phyloP scores from a whole-genome alignment of 768 basidiomycete species.

The Lanmaoa pseudosensibilis region DNA sequence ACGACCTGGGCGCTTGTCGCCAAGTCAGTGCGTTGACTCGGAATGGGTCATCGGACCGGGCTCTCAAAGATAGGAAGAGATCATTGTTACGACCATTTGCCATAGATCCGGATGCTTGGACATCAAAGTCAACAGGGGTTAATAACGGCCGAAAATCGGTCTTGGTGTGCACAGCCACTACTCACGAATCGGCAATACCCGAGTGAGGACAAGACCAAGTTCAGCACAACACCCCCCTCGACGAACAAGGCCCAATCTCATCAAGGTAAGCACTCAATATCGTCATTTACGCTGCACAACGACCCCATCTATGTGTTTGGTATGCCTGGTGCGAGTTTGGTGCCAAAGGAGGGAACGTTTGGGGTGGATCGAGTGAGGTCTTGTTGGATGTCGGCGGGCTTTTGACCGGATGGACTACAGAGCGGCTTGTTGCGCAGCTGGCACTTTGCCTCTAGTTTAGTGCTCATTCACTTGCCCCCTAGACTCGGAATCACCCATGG shows the following conservation, averaged over 20 bases:
- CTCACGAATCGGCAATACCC: conserved; percentile 24
- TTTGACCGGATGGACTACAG: neutral
- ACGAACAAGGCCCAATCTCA: conserved; percentile 30
- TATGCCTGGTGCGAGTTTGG: neutral
- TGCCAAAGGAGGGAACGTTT: neutral
- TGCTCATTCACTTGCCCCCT: conserved; percentile 3
- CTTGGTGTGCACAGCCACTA: conserved; percentile 23
- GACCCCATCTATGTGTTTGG: neutral
- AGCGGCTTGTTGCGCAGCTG: neutral
- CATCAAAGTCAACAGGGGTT: too few relatives aligned
- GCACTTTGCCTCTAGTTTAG: neutral
- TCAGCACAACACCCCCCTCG: conserved; percentile 8
- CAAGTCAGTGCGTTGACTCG: too few relatives aligned
- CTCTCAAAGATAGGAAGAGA: too few relatives aligned
- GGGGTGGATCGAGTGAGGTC: conserved; percentile 22
- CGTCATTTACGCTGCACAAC: neutral
- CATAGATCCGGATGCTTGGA: too few relatives aligned
- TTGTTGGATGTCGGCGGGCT: conserved; percentile 18
- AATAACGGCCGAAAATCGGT: too few relatives aligned
- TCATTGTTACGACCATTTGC: too few relatives aligned
- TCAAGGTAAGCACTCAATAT: conserved; percentile 26
- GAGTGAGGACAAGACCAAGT: conserved; percentile 1
- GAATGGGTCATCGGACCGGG: too few relatives aligned
- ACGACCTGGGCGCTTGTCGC: too few relatives aligned
- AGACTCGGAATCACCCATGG: conserved; percentile 46